Evolutionary conservation across 164 flowering plant species (phyloP), one percentile per base, ranked within the genome.

Genomic region (Annona squamosa): DNA sequence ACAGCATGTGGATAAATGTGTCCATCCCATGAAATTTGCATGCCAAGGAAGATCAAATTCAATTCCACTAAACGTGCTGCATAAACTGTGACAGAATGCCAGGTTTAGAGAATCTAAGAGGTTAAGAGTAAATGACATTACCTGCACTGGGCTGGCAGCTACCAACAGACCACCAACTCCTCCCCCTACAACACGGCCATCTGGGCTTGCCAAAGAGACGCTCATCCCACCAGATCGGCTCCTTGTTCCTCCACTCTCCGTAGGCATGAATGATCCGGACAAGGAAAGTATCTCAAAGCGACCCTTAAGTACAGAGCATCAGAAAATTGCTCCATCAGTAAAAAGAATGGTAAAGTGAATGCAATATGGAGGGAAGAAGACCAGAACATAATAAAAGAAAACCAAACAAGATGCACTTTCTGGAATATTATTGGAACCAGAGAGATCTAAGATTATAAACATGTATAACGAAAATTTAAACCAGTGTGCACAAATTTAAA

Each of bases 111-210:
- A 18, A 41, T 3, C 10, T 4, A 45, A 52, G 65, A 52, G 65
- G 26, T n/a, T 26, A 19, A 37, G 7, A 48, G 7, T 37, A 66
- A 3, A 19, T 67, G 19, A 52, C 5, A 46, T 72, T 78, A 93
- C 99, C 94, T 93, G 98, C 59, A 93, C 97, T 52, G 98, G 99
- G 75, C 90, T 81, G 26, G 98, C 98, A 76, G 99, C 99, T 48
- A 92, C 91, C 66, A 96, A 75, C 46, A 93, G 80, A 75, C 99
- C 99, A 56, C 97, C 99, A 63, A 96, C 98, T 59, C 97, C 95
- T 77, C 99, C 99, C 10, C 99, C 99, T 1, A 96, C 90, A 71
- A 96, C 98, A 74, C 98, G 98, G 5, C 99, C 99, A 83, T 96
- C 99, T 26, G 97, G 97, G 81, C 99, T 88, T 62, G 96, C 94